Conservation (phyloP, 2,329 filamentous ascomycete genomes). For the Teratosphaeria nubilosa region DNA sequence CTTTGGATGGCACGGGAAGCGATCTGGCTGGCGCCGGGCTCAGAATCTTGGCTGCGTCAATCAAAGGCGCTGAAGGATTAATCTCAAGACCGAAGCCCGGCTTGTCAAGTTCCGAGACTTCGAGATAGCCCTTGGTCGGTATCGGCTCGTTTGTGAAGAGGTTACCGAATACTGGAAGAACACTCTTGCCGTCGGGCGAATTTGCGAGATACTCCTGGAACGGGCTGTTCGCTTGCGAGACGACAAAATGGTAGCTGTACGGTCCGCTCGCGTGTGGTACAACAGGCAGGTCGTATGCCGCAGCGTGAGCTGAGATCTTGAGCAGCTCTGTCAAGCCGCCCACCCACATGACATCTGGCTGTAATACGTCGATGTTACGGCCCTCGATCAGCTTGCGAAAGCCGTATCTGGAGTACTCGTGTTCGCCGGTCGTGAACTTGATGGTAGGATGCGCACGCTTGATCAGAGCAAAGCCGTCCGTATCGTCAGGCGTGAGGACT, state of each 20-base stretch:
- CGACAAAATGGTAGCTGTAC: conserved; percentile 93
- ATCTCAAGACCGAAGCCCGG: conserved; percentile 84
- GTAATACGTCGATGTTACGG: conserved; percentile 85
- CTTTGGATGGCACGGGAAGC: conserved; percentile 21
- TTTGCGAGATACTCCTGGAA: conserved; percentile 97
- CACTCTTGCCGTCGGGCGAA: conserved; percentile 79
- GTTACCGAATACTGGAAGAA: conserved; percentile 84
- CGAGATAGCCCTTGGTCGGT: conserved; percentile 70
- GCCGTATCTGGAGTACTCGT: conserved; percentile 88
- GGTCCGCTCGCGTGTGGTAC: conserved; percentile 90
- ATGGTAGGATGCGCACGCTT: conserved; percentile 82
- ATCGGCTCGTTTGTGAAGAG: conserved; percentile 87
- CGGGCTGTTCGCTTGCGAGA: conserved; percentile 83
- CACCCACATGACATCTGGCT: conserved; percentile 97
- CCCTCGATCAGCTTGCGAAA: conserved; percentile 91
- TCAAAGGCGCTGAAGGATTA: conserved; percentile 70
- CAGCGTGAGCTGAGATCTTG: conserved; percentile 77
- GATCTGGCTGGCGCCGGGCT: conserved; percentile 49
- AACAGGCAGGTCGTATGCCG: conserved; percentile 88
- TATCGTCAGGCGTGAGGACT: conserved; percentile 82
- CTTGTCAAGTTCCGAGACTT: conserved; percentile 70
- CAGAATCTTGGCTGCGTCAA: conserved; percentile 64
- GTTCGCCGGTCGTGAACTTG: conserved; percentile 93
- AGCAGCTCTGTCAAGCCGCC: conserved; percentile 86
- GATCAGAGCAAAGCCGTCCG: conserved; percentile 78